Base-by-base conservation (phyloP, 1,284 basidiomycete genomes). In the Cutaneotrichosporon sp. region DNA sequence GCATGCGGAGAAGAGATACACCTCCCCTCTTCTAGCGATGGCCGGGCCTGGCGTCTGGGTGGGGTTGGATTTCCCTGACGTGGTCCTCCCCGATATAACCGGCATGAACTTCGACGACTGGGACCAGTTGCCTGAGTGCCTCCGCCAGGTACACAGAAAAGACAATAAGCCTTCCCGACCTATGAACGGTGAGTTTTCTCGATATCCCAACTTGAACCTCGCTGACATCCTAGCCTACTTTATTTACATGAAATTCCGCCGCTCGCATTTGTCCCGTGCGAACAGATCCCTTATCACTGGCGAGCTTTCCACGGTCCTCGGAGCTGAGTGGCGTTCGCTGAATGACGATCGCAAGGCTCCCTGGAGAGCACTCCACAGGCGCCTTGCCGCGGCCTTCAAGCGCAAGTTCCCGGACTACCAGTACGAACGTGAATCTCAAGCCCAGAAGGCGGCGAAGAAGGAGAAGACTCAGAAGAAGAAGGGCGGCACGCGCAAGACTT, bases 341-440 rank as follows among this genome's bases (percentile, higher is more conserved):
- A 52, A 51, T 11, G 55, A 50, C 7, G 63, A 63, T 22, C 57
- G 65, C 42, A 66, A 69, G 62, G 62, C 62, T 1, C 67, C 65
- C 0, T 69, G 67, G 67, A 62, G 62, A 26, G 62, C 64, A 58
- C 62, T 69, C 11, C 61, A 65, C 21, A 63, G 66, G 56, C 65
- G 67, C 3, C 58, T 69, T 21, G 64, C 65, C 60, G 61, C 63
- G 9, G 65, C 65, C 0, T 69, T 69, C 65, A 69, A 69, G 63
- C 64, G 64, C 42, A 69, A 69, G 63, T 69, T 61, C 58, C 67
- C 67, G 10, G 61, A 69, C 58, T 69, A 69, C 63, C 67, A 69
- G 61, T 69, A 69, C 59, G 67, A 69, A 61, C 65, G 67, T n/a
- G 60, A n/a, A n/a, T n/a, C n/a, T n/a, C n/a, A n/a, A n/a, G n/a